phyloP scores from a whole-genome alignment of 306 rosid genomes.

The Cucumis cinereus region DNA sequence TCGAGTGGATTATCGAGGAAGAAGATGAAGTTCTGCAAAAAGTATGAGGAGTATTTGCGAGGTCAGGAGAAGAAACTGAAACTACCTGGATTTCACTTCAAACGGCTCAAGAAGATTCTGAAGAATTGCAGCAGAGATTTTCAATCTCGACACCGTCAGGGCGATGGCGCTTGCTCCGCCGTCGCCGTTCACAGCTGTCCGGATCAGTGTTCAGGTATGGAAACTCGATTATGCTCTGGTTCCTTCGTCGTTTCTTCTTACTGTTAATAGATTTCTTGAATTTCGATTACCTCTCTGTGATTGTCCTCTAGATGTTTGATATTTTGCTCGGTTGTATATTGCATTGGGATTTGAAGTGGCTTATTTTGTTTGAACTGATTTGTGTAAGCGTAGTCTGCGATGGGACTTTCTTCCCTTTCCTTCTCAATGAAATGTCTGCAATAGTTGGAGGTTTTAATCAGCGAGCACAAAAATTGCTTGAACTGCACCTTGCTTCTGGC shows the following conservation, averaged over 20 bases:
- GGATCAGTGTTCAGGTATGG: slow-evolving; percentile 54
- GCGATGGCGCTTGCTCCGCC: background rate
- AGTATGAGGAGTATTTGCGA: slow-evolving; percentile 70
- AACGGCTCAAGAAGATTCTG: slow-evolving; percentile 79
- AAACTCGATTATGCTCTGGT: background rate
- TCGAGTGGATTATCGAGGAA: slow-evolving; percentile 8
- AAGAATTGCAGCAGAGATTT: slow-evolving; percentile 48
- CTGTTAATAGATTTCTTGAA: background rate
- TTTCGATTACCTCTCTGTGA: background rate
- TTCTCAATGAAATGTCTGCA: slow-evolving; percentile 74
- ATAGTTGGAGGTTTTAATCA: slow-evolving; percentile 66
- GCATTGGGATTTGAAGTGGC: background rate
- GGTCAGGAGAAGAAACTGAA: slow-evolving; percentile 58
- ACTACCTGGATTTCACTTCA: slow-evolving; percentile 71
- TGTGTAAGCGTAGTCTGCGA: slow-evolving; percentile 52
- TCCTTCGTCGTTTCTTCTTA: background rate
- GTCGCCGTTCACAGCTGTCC: slow-evolving; percentile 16
- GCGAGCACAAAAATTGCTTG: slow-evolving; percentile 77
- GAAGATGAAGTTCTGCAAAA: slow-evolving; percentile 94
- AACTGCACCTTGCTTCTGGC: slow-evolving; percentile 78
- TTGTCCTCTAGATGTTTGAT: background rate
- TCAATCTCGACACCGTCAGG: slow-evolving; percentile 20
- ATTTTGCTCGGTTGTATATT: background rate
- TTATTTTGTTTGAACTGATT: background rate
- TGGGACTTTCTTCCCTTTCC: slow-evolving; percentile 88